These are phyloP conservation scores for Penicillium sp. DNA, from an alignment of 2,329 filamentous ascomycete species.

Conservation along the genomic window DNA sequence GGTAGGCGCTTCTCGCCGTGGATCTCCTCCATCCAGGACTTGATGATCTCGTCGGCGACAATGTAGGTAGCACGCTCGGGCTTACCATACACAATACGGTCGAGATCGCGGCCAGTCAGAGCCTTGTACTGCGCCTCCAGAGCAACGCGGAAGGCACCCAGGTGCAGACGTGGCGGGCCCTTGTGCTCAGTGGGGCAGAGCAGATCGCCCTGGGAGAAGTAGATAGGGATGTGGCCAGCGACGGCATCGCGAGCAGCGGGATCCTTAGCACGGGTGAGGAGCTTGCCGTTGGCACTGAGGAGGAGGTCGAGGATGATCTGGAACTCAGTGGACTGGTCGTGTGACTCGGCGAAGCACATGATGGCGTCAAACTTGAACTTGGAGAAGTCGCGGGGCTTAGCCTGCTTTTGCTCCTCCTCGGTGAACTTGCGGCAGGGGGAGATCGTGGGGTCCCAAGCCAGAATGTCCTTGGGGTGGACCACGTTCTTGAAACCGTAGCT, in stretches of 20 bases:
- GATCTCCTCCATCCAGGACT: constrained; percentile 73
- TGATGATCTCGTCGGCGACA: constrained; percentile 72
- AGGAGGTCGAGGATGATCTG: constrained; percentile 76
- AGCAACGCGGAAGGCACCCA: constrained; percentile 72
- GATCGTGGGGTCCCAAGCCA: constrained; percentile 68
- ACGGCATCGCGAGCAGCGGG: constrained; percentile 51
- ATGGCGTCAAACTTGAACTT: constrained; percentile 73
- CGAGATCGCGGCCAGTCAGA: constrained; percentile 69
- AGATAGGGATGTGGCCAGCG: constrained; percentile 67
- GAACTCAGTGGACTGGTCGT: constrained; percentile 73
- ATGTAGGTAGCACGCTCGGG: constrained; percentile 73
- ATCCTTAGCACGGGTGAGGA: constrained; percentile 66
- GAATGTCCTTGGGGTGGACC: constrained; percentile 71
- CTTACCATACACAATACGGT: constrained; percentile 76
- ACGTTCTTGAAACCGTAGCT: constrained; percentile 74
- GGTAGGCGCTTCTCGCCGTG: constrained; percentile 71
- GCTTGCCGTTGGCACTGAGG: constrained; percentile 65
- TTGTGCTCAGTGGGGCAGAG: constrained; percentile 67
- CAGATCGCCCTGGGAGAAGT: constrained; percentile 68
- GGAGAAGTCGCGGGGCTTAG: constrained; percentile 69
- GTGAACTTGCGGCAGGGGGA: constrained; percentile 70
- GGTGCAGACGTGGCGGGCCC: constrained; percentile 65
- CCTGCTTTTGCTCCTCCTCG: constrained; percentile 65
- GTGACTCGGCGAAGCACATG: constrained; percentile 72
- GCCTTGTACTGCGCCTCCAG: constrained; percentile 67